Base-by-base conservation (phyloP, 768 basidiomycete genomes). In the Suillus occidentalis region DNA sequence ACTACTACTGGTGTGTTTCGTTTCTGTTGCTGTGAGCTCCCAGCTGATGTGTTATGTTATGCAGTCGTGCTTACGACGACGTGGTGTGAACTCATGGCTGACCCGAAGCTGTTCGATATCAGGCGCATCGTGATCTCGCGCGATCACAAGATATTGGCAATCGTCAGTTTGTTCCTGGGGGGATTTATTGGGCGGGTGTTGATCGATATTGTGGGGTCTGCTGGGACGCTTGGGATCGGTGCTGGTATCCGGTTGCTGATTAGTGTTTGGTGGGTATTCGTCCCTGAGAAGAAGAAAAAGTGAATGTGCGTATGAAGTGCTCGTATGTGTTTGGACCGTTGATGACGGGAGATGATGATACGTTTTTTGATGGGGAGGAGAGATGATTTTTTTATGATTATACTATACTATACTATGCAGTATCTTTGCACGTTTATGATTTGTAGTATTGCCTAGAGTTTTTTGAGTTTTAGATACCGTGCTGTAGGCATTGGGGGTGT, bases 51-150 rank as follows among this genome's bases (percentile, higher is more conserved):
- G n/a, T n/a, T n/a, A n/a, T n/a, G n/a, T 13, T 67, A 36, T 22
- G 25, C 73, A 87, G 91, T 94, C 67, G 91, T 94, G 52, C 81
- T 95, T 12, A 95, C 94, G 18, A 92, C 91, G 20, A 85, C 94
- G 63, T 95, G 92, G 92, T 92, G 93, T 68, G 94, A 95, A 70
- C 85, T 95, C 57, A 84, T 91, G 83, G 88, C 88, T 60, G 92
- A 94, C 74, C 93, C 93, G 0, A 77, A 85, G 56, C 84, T 96
- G 25, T 90, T 95, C 81, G 71, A 81, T 31, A 63, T 85, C 55
- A 81, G 82, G 47, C 78, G 83, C 59, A 77, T 77, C 60, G 82
- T 90, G 66, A 73, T 72, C 10, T 81, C 87, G 1, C 87, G 92
- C 56, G 92, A 95, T 73, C 87, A 91, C 76, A 87, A 88, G 72